A percentile compares a stretch with the other conserved stretches of the same genome.
Evolutionary conservation across 805 yeast species (phyloP).

Genomic region (Candida sphagnicola): DNA sequence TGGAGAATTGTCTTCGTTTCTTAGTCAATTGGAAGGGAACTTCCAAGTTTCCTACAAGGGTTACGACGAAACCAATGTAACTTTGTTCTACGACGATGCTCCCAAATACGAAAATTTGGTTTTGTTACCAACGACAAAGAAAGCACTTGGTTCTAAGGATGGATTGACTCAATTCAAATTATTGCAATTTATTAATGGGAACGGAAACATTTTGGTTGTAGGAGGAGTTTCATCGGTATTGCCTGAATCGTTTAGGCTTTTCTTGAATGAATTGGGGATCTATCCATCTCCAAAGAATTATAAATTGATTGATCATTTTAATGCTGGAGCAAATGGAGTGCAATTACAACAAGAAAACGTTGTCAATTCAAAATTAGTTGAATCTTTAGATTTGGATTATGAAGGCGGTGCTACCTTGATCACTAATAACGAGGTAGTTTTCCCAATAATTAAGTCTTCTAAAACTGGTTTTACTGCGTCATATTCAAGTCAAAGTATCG

Average conservation of each 20-base stretch:
- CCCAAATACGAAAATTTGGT: conserved; percentile 26
- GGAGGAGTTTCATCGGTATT: conserved; percentile 39
- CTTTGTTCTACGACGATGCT: conserved; percentile 21
- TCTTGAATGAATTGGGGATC: conserved; percentile 78
- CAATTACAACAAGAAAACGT: conserved; percentile 24
- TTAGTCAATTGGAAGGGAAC: conserved; percentile 17
- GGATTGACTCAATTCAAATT: conserved; percentile 37
- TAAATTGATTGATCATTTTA: conserved; percentile 63
- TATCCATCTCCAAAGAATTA: conserved; percentile 76
- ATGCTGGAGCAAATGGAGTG: conserved; percentile 25
- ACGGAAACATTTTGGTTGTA: conserved; percentile 74
- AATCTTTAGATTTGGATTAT: conserved; percentile 14
- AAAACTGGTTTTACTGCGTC: conserved; percentile 56
- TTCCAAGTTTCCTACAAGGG: conserved; percentile 16
- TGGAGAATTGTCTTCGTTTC: conserved; percentile 16
- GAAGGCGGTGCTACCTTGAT: conserved; percentile 67
- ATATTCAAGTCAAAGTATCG: conserved; percentile 39
- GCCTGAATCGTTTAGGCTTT: conserved; percentile 49
- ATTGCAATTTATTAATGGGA: conserved; percentile 55
- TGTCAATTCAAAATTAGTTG: conserved; percentile 15
- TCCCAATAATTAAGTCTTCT: conserved; percentile 69
- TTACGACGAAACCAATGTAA: conserved; percentile 20
- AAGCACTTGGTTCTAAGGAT: conserved; percentile 25
- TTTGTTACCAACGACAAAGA: conserved; percentile 33
- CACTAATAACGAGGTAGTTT: conserved; percentile 60